Percentiles rank a stretch among this genome's conserved stretches.
Evolutionary conservation across 2,329 filamentous ascomycete species (phyloP).

Genomic region (Chaetomium strumarium): DNA sequence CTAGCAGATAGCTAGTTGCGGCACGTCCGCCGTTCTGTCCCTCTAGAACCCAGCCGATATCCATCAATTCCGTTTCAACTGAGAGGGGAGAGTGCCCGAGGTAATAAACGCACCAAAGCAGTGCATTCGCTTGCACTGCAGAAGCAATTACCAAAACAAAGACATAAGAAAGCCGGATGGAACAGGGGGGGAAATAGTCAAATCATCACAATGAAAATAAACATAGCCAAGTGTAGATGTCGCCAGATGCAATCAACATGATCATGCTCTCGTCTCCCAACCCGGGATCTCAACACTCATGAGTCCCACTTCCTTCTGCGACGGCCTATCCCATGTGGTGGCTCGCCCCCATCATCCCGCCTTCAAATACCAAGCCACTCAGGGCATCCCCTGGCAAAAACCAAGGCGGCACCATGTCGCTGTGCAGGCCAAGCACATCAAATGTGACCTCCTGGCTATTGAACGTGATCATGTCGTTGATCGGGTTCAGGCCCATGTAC

Average conservation of each 20-base stretch:
- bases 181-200: not conserved
- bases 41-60: no score
- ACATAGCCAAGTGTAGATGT: not conserved
- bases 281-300: not conserved
- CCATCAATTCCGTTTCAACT: no score
- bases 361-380: constrained; percentile 45
- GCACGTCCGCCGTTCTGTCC: not conserved
- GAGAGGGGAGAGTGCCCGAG: not conserved
- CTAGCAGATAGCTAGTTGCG: not conserved
- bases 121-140: not conserved
- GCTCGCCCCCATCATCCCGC: constrained; percentile 12
- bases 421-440: constrained; percentile 52
- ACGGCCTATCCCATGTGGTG: constrained; percentile 15
- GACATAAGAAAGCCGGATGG: not conserved
- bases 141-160: not conserved
- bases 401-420: constrained; percentile 66
- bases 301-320: not conserved
- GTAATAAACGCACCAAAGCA: no score
- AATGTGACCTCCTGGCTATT: constrained; percentile 75
- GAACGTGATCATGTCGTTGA: constrained; percentile 57
- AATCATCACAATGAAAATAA: not conserved
- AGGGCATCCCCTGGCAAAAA: constrained; percentile 61
- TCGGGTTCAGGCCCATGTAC: constrained; percentile 29
- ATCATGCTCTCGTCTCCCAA: not conserved
- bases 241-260: not conserved